Base-by-base conservation (phyloP, 495 filamentous ascomycete genomes). In the Pseudevernia furfuracea region DNA sequence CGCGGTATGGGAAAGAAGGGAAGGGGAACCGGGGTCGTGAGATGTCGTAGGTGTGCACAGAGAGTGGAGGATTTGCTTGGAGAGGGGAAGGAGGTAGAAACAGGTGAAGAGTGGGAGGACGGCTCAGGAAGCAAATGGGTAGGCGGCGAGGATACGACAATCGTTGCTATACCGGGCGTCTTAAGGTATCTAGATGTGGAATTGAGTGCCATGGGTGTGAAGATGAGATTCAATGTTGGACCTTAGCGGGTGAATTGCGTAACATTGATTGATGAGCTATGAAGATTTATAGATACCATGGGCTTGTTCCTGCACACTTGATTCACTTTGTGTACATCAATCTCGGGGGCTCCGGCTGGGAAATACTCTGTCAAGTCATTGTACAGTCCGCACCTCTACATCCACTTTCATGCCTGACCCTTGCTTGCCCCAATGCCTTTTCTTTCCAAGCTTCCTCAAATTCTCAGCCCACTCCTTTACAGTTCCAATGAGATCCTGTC, bases 141-240 rank as follows among this genome's bases (percentile, higher is more conserved):
- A 34, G 95, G 94, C 21, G 94, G 94, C 60, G 88, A 90, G 58
- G 84, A 97, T 70, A 93, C 92, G 6, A 93, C 94, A 36, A 76
- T 93, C 56, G 91, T 97, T 65, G 91, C 89, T 59, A 89, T 98
- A 58, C 94, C 94, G 0, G 93, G 92, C 61, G 94, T 96, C 57
- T 75, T 98, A 69, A 88, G 87, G 75, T 97, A 90, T 79, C 73
- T 98, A 66, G 94, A 98, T 80, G 92, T 96, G 9, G 94, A 98
- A 73, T 77, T 98, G 67, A 89, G 90, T 49, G 89, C 91, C 49
- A 97, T 96, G 91, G 92, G 92, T 59, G 85, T 96, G 58, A 83
- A 88, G 71, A 85, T 96, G 80, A 91, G 87, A 80, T 98, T 94
- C 75, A 87, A 86, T 75, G 84, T 97, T 39, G 85, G 81, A 56